Evolutionary conservation across 257 asterid genomes (phyloP), one percentile per base, ranked within the genome.

Genomic region (Ocimum tenuiflorum): DNA sequence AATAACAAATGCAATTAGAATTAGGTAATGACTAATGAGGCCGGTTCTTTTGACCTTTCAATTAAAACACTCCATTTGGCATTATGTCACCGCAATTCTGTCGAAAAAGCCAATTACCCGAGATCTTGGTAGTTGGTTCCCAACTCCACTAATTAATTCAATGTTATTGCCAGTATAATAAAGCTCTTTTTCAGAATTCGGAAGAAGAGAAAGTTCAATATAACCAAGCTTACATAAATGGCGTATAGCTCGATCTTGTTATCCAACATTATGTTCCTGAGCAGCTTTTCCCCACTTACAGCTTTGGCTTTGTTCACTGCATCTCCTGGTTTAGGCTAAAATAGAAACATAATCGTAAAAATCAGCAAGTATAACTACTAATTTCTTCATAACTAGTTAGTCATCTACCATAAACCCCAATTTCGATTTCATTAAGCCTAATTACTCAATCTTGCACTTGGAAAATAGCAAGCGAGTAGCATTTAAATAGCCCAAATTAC

Each of bases 171-270:
- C 33, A 39, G 17, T 20, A 15, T 4, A 66, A 15, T 7, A 36
- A 4, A 27, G 4, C 31, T 27, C 31, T 27, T 1, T n/a, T 14
- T 2, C 17, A 60, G 45, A 42, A 27, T 9, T 23, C 5, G 55
- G 9, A 49, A 23, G 19, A 12, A 19, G n/a, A 36, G 7, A 42
- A 14, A 18, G 39, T 23, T 3, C 36, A 8, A 17, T n/a, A 60
- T 20, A 49, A 33, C 36, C 15, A 12, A 71, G 76, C 96, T 83
- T 82, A 91, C 98, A 80, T 89, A 89, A 38, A 88, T 61, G 13
- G 94, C 96, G 57, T 91, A 89, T 33, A 91, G 87, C 77, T 91
- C 95, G 41, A 91, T 85, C 65, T 87, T 89, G 81, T 82, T 87
- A 57, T 87, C 97, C 72, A 31, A 72, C 98, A 89, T 89, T 54